These are phyloP conservation scores for Candida sanyaensis DNA, from an alignment of 1,139 yeast genomes.

Conservation along the genomic window DNA sequence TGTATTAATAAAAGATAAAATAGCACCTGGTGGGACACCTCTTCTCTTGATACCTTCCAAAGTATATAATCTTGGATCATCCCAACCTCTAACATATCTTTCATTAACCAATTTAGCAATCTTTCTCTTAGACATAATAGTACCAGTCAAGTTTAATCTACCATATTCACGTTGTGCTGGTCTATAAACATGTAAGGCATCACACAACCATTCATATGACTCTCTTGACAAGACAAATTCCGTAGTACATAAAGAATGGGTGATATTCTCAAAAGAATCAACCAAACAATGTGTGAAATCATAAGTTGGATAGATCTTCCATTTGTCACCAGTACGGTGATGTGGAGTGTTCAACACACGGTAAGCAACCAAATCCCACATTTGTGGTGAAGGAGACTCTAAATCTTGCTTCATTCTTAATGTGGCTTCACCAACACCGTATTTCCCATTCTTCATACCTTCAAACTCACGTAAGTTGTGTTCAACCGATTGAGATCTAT, in stretches of 20 bases:
- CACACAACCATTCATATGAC: constrained; percentile 98
- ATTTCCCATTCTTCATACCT: constrained; percentile 87
- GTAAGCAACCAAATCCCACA: constrained; percentile 99
- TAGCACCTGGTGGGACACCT: constrained; percentile 99
- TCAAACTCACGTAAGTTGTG: constrained; percentile 80
- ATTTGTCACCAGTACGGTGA: constrained; percentile 93
- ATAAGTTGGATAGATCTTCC: constrained; percentile 98
- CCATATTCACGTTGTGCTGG: constrained; percentile 99
- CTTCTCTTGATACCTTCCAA: constrained; percentile 94
- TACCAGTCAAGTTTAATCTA: constrained; percentile 91
- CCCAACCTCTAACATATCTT: constrained; percentile 90
- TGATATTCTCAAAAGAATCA: constrained; percentile 93
- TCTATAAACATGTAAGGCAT: constrained; percentile 89
- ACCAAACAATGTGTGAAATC: constrained; percentile 99
- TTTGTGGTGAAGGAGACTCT: constrained; percentile 91
- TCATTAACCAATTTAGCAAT: constrained; percentile 89
- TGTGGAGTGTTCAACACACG: constrained; percentile 90
- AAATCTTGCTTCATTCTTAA: constrained; percentile 97
- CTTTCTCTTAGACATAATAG: constrained; percentile 92
- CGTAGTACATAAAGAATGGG: constrained; percentile 93
- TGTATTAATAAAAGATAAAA: constrained; percentile 87
- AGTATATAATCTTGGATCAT: constrained; percentile 95
- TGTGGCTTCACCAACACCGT: constrained; percentile 88
- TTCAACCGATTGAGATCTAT: constrained; percentile 70
- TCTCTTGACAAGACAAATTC: constrained; percentile 92